A percentile compares a stretch with the other conserved stretches of the same genome.
These are phyloP conservation scores for Rhytidiadelphus loreus DNA, from an alignment of 225 moss, liverwort and hornwort species.

Conservation along the genomic window DNA sequence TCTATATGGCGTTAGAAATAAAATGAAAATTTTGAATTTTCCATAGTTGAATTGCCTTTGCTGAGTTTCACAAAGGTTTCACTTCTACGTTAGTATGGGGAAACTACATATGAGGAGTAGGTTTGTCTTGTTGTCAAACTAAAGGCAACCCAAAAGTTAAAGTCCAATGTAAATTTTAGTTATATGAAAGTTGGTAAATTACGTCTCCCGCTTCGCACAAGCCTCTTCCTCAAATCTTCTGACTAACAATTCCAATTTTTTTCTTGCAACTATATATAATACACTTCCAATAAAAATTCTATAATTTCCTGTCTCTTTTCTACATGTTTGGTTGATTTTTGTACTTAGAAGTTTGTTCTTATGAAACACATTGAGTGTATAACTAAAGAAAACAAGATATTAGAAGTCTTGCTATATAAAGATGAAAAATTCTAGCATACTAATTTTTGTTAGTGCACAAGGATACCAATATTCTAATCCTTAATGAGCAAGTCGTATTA, in stretches of 20 bases:
- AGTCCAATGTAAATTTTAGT: not conserved
- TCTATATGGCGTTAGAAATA: rapidly evolving
- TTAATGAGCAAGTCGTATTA: too few species aligned
- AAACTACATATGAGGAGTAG: not conserved
- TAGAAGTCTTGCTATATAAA: not conserved
- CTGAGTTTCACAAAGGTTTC: not conserved
- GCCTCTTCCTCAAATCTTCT: not conserved
- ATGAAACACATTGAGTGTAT: not conserved
- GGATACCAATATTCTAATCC: too few species aligned
- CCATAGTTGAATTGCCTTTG: not conserved
- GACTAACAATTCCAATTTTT: not conserved
- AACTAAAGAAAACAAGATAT: not conserved
- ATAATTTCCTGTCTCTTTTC: rapidly evolving
- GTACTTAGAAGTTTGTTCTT: rapidly evolving
- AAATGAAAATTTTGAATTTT: not conserved
- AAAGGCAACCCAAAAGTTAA: not conserved
- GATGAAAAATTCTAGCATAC: not conserved
- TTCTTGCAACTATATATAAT: rapidly evolving
- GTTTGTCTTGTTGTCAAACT: not conserved
- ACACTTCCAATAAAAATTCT: not conserved
- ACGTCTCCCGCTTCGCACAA: rapidly evolving
- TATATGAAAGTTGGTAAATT: rapidly evolving
- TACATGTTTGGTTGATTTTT: not conserved
- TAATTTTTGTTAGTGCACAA: not conserved
- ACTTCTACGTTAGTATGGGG: not conserved